Evolutionary conservation across 257 asterid species (phyloP).

Genomic region (Solanum ossicruentum): DNA sequence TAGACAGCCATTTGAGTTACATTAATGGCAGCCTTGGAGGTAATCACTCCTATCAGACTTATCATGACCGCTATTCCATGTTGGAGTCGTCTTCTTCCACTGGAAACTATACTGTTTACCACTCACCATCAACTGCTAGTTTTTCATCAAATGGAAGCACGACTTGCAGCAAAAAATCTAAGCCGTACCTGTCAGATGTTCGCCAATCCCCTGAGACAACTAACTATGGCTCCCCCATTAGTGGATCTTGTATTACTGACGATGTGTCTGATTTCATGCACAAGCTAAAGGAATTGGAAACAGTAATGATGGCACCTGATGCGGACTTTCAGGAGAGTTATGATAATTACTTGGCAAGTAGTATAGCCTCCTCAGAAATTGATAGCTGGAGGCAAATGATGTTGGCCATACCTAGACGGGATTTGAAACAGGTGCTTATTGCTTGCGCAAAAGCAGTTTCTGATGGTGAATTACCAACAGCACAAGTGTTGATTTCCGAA

Average conservation of each 20-base stretch:
- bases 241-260: slow-evolving; percentile 37
- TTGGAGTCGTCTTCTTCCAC: slow-evolving; percentile 8
- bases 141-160: slow-evolving; percentile 48
- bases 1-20: slow-evolving; percentile 23
- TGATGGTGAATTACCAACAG: slow-evolving; percentile 37
- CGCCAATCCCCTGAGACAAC: slow-evolving; percentile 21
- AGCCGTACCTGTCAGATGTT: slow-evolving; percentile 6
- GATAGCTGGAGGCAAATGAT: slow-evolving; percentile 61
- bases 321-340: slow-evolving; percentile 26
- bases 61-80: background rate
- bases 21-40: slow-evolving; percentile 8
- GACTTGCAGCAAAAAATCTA: slow-evolving; percentile 37
- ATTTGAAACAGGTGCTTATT: slow-evolving; percentile 56
- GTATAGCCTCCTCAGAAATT: slow-evolving; percentile 28
- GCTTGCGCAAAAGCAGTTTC: slow-evolving; percentile 72
- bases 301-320: slow-evolving; percentile 73
- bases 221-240: slow-evolving; percentile 31
- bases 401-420: slow-evolving; percentile 51
- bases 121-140: slow-evolving; percentile 45
- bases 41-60: slow-evolving; percentile 16
- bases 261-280: slow-evolving; percentile 34
- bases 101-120: slow-evolving; percentile 42
- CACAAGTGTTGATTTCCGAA: slow-evolving; percentile 62
- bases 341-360: slow-evolving; percentile 1
- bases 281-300: slow-evolving; percentile 65